phyloP scores from a whole-genome alignment of 2,329 filamentous ascomycete species.

The Dactylellina drechsleri region DNA sequence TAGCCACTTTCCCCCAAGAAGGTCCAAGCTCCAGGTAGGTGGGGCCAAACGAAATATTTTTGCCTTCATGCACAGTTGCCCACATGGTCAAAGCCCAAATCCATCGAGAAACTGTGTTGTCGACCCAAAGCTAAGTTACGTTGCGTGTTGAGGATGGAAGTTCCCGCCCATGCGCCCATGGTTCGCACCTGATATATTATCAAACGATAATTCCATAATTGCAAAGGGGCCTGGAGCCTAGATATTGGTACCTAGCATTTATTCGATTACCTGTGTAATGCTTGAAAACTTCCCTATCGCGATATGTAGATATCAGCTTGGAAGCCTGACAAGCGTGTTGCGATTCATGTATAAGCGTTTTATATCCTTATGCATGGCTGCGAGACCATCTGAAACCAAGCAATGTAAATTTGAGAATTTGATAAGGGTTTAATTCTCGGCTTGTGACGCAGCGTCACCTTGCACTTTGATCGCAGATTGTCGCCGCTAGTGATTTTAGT shows the following conservation, averaged over 20 bases:
- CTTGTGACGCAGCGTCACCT: slow-evolving; percentile 8
- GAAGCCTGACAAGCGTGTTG: no score
- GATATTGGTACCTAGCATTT: not conserved
- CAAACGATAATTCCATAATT: no score
- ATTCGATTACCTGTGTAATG: no score
- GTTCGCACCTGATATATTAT: no score
- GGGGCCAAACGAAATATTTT: slow-evolving; percentile 29
- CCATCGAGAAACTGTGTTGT: slow-evolving; percentile 45
- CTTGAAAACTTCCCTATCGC: no score
- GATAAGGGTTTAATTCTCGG: not conserved
- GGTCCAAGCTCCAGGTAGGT: slow-evolving; percentile 47
- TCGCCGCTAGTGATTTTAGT: slow-evolving; percentile 5
- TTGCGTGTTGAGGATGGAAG: slow-evolving; percentile 31
- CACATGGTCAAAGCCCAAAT: not conserved
- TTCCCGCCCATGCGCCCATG: not conserved
- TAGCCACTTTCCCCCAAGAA: slow-evolving; percentile 14
- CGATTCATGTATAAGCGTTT: no score
- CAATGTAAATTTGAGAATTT: no score
- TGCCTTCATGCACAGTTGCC: slow-evolving; percentile 17
- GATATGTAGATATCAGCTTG: no score
- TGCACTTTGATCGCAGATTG: slow-evolving; percentile 34
- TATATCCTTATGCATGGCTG: not conserved
- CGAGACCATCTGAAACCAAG: no score
- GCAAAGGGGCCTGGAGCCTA: not conserved
- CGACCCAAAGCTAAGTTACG: not conserved